Conservation (phyloP, 257 asterid genomes). For the Petrea volubilis region DNA sequence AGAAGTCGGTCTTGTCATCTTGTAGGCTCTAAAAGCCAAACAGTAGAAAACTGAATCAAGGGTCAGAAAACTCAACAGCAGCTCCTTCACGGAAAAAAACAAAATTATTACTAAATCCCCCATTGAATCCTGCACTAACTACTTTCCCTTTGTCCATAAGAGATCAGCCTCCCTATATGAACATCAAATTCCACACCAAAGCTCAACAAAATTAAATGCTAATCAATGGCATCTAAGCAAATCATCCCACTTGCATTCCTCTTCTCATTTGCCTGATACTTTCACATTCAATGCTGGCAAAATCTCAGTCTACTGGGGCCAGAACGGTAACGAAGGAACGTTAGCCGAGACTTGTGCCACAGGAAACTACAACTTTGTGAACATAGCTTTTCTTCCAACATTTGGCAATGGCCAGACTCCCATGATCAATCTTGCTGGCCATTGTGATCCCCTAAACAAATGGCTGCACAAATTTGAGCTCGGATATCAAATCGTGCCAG, state of each 20-base stretch:
- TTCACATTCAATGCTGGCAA: neutral
- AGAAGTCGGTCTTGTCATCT: no score
- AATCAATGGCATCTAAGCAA: neutral
- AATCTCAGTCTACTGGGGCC: neutral
- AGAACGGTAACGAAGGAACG: neutral
- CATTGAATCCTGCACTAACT: neutral
- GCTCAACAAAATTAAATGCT: neutral
- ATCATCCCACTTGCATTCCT: neutral
- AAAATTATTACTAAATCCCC: neutral
- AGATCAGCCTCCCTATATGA: neutral
- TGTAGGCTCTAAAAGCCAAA: neutral
- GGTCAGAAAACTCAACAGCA: neutral
- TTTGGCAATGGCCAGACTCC: constrained; percentile 35
- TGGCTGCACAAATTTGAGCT: neutral
- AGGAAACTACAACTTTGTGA: constrained; percentile 24
- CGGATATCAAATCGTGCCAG: neutral
- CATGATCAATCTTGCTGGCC: neutral
- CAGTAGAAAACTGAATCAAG: neutral
- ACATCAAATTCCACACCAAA: neutral
- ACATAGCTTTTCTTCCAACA: constrained; percentile 35
- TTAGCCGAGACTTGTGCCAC: neutral
- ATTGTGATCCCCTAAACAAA: neutral
- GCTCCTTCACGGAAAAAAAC: neutral
- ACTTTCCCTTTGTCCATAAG: neutral
- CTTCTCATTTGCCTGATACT: neutral